Evolutionary conservation across 768 basidiomycete species (phyloP).

Genomic region (Termitomyces sp.): DNA sequence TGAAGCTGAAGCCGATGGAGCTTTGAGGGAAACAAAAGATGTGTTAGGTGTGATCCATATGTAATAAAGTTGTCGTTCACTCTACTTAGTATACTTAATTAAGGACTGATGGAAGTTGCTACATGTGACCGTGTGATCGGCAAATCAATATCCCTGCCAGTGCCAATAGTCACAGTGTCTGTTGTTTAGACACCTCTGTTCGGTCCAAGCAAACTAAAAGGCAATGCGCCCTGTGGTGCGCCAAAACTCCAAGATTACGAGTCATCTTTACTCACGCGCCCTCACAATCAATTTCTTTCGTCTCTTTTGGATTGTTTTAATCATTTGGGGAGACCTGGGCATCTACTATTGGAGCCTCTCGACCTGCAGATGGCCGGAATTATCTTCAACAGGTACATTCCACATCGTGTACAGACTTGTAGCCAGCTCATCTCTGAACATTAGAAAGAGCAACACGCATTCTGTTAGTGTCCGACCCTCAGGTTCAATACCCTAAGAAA

Average conservation of each 20-base stretch:
- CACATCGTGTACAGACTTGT: background rate
- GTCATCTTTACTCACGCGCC: conserved; percentile 16
- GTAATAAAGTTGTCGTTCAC: too few species aligned
- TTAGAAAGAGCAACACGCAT: conserved; percentile 43
- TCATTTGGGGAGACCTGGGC: conserved; percentile 65
- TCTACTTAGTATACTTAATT: too few species aligned
- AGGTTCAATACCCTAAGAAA: conserved; percentile 40
- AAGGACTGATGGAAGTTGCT: too few species aligned
- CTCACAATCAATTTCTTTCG: conserved; percentile 17
- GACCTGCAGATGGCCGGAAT: conserved; percentile 55
- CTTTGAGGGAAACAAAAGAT: conserved; percentile 48
- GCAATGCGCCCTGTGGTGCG: conserved; percentile 18
- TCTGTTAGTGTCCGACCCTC: conserved; percentile 66
- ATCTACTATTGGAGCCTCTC: conserved; percentile 54
- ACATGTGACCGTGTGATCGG: background rate
- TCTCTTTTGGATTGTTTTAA: conserved; percentile 14
- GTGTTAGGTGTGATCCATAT: conserved; percentile 61
- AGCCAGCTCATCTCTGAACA: background rate
- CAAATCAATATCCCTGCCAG: background rate
- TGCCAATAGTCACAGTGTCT: background rate
- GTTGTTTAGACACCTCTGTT: background rate
- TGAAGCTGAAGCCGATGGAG: conserved; percentile 46
- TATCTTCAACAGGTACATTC: conserved; percentile 20
- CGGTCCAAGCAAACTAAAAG: background rate
- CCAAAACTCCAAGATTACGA: conserved; percentile 9